A percentile compares a stretch with the other conserved stretches of the same genome.
Conservation (phyloP, 2,329 filamentous ascomycete species). For the Albifimbria verrucaria region DNA sequence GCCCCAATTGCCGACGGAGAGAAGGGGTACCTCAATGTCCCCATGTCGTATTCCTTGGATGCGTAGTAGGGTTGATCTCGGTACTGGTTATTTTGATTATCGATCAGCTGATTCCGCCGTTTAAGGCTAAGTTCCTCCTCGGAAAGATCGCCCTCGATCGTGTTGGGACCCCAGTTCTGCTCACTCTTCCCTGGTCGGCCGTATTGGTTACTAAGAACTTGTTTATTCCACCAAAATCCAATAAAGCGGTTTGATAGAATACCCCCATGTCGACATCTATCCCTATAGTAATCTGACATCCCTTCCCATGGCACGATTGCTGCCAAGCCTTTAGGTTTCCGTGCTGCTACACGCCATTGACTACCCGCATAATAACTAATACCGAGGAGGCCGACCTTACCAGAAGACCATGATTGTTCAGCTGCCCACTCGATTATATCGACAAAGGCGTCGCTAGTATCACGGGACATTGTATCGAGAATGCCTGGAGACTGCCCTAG, state of each 20-base stretch:
- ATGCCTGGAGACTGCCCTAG: conserved; percentile 42
- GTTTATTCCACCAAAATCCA: conserved; percentile 21
- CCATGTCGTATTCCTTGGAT: conserved; percentile 61
- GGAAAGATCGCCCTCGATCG: conserved; percentile 55
- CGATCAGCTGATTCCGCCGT: conserved; percentile 42
- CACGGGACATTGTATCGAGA: conserved; percentile 46
- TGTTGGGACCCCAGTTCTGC: conserved; percentile 52
- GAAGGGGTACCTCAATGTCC: conserved; percentile 64
- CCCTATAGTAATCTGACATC: conserved; percentile 53
- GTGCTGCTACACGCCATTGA: conserved; percentile 48
- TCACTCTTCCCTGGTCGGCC: conserved; percentile 49
- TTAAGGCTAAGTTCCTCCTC: conserved; percentile 49
- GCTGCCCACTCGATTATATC: conserved; percentile 49
- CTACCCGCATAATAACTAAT: conserved; percentile 45
- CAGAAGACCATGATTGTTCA: conserved; percentile 39
- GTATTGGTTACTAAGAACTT: conserved; percentile 58
- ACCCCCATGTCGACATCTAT: conserved; percentile 58
- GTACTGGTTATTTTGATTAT: conserved; percentile 50
- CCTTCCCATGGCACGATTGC: conserved; percentile 50
- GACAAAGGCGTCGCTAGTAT: conserved; percentile 45
- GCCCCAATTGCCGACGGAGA: conserved; percentile 69
- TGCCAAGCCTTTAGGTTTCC: conserved; percentile 40
- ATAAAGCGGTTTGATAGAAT: conserved; percentile 60
- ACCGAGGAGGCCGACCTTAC: conserved; percentile 46
- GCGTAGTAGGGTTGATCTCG: conserved; percentile 63